A percentile compares a stretch with the other conserved stretches of the same genome.
phyloP scores from a whole-genome alignment of 116 monocot genomes.

The Cymodocea nodosa region DNA sequence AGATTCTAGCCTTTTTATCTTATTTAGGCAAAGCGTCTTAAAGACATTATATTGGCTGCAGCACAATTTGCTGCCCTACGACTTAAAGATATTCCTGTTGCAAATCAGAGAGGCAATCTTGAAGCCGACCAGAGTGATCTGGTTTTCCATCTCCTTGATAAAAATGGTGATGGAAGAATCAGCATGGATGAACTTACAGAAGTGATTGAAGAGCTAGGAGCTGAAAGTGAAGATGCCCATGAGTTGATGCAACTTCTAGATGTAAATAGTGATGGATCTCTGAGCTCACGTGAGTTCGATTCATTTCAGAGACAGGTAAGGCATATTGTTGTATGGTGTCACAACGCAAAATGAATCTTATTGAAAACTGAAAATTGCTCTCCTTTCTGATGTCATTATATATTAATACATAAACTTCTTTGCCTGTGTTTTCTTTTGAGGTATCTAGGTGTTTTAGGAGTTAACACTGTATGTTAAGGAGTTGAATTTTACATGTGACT shows the following conservation, averaged over 20 bases:
- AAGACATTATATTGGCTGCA: constrained; percentile 77
- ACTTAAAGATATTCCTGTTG: constrained; percentile 51
- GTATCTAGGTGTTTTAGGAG: not conserved
- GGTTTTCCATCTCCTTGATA: constrained; percentile 67
- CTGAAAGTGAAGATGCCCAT: constrained; percentile 61
- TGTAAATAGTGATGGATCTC: constrained; percentile 76
- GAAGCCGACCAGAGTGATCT: constrained; percentile 29
- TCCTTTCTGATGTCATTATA: not conserved
- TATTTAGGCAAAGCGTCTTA: constrained; percentile 56
- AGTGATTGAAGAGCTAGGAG: constrained; percentile 90
- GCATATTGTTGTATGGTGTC: not conserved
- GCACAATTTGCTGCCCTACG: constrained; percentile 76
- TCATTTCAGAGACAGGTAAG: constrained; percentile 76
- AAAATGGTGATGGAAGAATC: constrained; percentile 85
- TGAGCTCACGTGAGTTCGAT: constrained; percentile 81
- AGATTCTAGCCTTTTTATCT: no score
- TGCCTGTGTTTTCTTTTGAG: not conserved
- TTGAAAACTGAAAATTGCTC: not conserved
- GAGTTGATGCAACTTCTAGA: constrained; percentile 86
- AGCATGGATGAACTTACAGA: constrained; percentile 84
- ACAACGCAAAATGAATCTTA: not conserved
- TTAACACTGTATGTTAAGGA: no score
- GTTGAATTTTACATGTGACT: no score
- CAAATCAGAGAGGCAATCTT: constrained; percentile 19
- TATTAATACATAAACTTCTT: not conserved